Conservation (phyloP, 805 yeast genomes). For the Spathaspora girioi region DNA sequence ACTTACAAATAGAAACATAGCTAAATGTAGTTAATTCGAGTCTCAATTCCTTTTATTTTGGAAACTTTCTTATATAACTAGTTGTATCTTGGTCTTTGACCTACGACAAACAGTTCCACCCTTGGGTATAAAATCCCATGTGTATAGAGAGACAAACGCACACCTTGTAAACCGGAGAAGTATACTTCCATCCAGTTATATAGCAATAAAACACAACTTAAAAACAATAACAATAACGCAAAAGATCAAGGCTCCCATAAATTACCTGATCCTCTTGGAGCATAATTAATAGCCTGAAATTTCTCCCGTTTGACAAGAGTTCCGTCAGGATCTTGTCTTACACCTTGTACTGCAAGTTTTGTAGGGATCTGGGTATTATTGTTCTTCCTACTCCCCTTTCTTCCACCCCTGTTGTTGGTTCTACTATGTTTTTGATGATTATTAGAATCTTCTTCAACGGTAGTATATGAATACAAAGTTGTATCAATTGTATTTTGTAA, state of each 20-base stretch:
- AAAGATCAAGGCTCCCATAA: slow-evolving; percentile 48
- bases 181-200: too few species aligned
- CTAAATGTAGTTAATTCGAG: too few species aligned
- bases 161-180: too few species aligned
- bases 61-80: too few species aligned
- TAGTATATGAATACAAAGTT: slow-evolving; percentile 21
- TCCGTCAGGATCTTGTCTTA: slow-evolving; percentile 17
- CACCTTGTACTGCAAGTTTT: not conserved
- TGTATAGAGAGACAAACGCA: too few species aligned
- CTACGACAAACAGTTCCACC: too few species aligned
- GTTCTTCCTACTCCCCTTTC: slow-evolving; percentile 3
- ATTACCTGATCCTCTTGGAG: slow-evolving; percentile 58
- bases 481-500: slow-evolving; percentile 34
- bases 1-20: too few species aligned
- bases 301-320: slow-evolving; percentile 37
- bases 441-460: slow-evolving; percentile 1
- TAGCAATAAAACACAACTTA: not conserved
- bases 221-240: not conserved
- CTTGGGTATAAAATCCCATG: too few species aligned
- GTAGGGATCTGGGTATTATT: not conserved
- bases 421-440: too few species aligned
- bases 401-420: not conserved
- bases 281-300: slow-evolving; percentile 49
- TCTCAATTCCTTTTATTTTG: too few species aligned
- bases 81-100: too few species aligned